Percentiles rank a stretch among this genome's conserved stretches.
phyloP scores from a whole-genome alignment of 2,329 filamentous ascomycete genomes.

The Penicillium griseofulvum region DNA sequence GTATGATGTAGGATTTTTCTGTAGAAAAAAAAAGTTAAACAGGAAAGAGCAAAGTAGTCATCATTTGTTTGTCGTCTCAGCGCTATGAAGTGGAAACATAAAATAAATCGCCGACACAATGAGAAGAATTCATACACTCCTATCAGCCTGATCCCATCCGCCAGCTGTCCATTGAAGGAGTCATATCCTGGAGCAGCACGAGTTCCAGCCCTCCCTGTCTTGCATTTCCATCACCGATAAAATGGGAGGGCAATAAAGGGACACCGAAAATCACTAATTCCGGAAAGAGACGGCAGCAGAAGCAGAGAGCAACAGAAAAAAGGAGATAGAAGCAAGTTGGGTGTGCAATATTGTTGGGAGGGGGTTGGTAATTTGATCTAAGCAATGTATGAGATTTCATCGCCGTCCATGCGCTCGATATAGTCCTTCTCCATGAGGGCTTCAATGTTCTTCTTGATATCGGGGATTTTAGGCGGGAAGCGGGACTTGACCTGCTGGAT shows the following conservation, averaged over 20 bases:
- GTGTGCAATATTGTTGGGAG: constrained; percentile 2
- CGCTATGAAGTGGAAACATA: constrained; percentile 28
- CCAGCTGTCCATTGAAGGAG: not conserved
- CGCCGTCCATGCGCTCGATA: constrained; percentile 88
- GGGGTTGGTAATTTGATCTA: constrained; percentile 45
- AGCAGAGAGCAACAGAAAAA: constrained; percentile 4
- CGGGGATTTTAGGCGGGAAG: constrained; percentile 86
- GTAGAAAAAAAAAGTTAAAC: not conserved
- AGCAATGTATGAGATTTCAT: constrained; percentile 91
- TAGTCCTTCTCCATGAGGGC: constrained; percentile 99
- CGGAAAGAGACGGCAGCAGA: not conserved
- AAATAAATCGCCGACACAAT: constrained; percentile 20
- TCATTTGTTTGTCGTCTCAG: constrained; percentile 30
- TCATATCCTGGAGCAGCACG: not conserved
- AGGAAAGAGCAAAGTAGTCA: constrained; percentile 15
- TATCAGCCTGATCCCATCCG: constrained; percentile 11
- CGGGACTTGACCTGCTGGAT: constrained; percentile 92
- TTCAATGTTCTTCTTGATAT: constrained; percentile 99
- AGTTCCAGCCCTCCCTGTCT: not conserved
- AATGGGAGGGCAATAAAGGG: not conserved
- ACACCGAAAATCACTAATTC: not conserved
- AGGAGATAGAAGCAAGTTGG: constrained; percentile 9
- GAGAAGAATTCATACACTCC: constrained; percentile 14
- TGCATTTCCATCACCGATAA: not conserved
- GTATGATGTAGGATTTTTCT: not conserved